Evolutionary conservation across 768 basidiomycete species (phyloP).

Genomic region (Coprinopsis strossmayeri): DNA sequence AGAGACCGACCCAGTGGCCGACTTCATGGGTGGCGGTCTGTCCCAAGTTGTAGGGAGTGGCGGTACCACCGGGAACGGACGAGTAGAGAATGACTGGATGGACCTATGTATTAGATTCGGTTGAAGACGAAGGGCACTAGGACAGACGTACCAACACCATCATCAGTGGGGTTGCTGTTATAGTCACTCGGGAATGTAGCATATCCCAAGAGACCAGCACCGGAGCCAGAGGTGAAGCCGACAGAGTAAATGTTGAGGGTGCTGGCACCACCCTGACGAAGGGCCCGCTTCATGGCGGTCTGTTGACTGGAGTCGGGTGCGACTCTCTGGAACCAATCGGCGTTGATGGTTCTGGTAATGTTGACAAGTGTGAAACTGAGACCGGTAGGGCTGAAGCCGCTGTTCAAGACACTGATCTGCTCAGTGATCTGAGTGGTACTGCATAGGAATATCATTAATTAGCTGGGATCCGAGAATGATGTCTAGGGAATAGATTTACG

Average conservation of each 20-base stretch:
- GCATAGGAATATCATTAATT: not conserved
- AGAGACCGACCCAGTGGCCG: conserved; percentile 55
- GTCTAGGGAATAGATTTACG: conserved; percentile 3
- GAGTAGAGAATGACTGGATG: conserved; percentile 36
- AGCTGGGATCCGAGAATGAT: not conserved
- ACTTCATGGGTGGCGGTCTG: conserved; percentile 48
- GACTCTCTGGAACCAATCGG: conserved; percentile 43
- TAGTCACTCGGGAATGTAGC: conserved; percentile 46
- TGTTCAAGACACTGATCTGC: conserved; percentile 36
- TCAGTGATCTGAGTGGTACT: conserved; percentile 30
- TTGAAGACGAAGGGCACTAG: not conserved
- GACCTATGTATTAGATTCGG: not conserved
- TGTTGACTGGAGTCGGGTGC: conserved; percentile 30
- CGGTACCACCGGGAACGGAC: conserved; percentile 37
- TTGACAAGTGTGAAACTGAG: conserved; percentile 34
- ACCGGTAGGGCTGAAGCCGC: conserved; percentile 29
- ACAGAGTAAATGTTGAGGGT: conserved; percentile 48
- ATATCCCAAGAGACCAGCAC: conserved; percentile 44
- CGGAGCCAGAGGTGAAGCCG: conserved; percentile 33
- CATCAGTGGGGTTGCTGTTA: conserved; percentile 31
- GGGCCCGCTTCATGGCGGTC: conserved; percentile 40
- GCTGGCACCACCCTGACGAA: conserved; percentile 33
- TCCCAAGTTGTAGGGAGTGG: conserved; percentile 35
- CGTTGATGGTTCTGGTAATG: conserved; percentile 36
- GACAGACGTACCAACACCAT: conserved; percentile 28